phyloP scores from a whole-genome alignment of 2,329 filamentous ascomycete species.

The Plenodomus tracheiphilus region DNA sequence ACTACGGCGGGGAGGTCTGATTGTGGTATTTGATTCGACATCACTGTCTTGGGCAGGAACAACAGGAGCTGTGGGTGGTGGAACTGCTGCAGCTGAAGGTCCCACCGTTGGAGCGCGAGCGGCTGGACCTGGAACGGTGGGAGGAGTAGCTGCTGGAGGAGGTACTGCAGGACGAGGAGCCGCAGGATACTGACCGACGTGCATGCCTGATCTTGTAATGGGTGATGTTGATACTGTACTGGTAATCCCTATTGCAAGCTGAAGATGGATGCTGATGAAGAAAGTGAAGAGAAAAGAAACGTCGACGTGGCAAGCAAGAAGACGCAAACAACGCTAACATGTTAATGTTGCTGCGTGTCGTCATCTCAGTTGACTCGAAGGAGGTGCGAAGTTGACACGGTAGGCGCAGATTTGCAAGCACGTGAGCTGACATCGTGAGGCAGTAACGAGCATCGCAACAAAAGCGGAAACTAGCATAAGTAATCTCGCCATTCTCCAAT shows the following conservation, averaged over 20 bases:
- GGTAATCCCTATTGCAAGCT: slow-evolving; percentile 1
- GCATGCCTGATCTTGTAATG: background rate
- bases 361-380: no score
- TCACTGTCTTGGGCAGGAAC: background rate
- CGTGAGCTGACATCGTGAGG: no score
- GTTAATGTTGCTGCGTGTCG: no score
- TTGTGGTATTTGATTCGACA: background rate
- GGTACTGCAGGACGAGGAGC: background rate
- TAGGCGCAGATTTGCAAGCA: no score
- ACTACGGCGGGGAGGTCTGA: background rate
- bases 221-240: background rate
- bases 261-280: slow-evolving; percentile 2
- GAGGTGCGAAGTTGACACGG: no score
- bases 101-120: background rate
- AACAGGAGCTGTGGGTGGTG: background rate
- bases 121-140: background rate
- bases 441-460: no score
- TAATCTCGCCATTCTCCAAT: no score
- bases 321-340: no score
- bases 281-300: background rate
- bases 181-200: background rate
- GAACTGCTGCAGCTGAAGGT: background rate
- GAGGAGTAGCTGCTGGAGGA: background rate
- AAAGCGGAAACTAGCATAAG: no score
- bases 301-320: no score